Conservation (phyloP, 2,329 filamentous ascomycete species). For the Botrytis paeoniae region DNA sequence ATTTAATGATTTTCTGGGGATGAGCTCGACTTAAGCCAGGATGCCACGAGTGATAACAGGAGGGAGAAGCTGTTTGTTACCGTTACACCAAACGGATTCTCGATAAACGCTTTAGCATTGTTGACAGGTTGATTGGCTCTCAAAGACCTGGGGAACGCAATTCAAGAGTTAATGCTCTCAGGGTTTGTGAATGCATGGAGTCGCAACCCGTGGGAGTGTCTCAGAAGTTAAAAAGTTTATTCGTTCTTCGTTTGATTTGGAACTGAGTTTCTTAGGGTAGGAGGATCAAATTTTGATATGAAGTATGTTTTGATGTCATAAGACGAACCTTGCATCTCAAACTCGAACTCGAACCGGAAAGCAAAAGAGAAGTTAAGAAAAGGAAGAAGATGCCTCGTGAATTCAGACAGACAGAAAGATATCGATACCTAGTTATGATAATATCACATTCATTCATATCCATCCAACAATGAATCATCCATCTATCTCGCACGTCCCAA, state of each 20-base stretch:
- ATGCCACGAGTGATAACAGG: slow-evolving; percentile 15
- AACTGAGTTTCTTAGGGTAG: background rate
- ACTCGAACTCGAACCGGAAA: background rate
- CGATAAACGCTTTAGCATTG: slow-evolving; percentile 12
- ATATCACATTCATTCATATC: background rate
- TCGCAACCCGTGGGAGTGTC: slow-evolving; percentile 5
- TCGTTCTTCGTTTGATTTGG: background rate
- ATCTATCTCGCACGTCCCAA: background rate
- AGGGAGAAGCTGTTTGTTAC: background rate
- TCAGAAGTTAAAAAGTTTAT: background rate
- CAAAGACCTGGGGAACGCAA: background rate
- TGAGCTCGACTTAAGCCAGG: background rate
- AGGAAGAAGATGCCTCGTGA: background rate
- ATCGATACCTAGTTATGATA: background rate
- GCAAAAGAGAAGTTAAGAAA: background rate
- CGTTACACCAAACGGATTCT: background rate
- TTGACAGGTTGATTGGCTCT: slow-evolving; percentile 5
- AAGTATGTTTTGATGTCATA: background rate
- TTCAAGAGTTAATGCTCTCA: background rate
- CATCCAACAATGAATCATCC: background rate
- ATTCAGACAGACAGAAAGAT: background rate
- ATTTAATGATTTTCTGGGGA: background rate
- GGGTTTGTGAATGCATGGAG: background rate
- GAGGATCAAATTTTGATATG: background rate
- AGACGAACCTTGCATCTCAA: background rate